phyloP scores from a whole-genome alignment of 192 early-diverging fungal genomes.

The Rhizophagus sp. region DNA sequence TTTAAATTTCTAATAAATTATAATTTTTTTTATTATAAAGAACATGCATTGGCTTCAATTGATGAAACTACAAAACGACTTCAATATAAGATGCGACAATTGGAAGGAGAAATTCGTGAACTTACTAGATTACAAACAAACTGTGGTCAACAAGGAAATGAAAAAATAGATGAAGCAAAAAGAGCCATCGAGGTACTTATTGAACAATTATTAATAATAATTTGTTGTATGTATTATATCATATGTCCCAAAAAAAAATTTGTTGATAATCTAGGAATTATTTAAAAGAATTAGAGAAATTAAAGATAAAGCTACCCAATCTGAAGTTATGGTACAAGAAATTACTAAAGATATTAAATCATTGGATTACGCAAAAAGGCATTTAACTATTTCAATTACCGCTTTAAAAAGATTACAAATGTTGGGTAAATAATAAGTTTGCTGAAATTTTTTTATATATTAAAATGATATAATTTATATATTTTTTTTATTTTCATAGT shows the following conservation, averaged over 20 bases:
- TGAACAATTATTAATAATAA: background rate
- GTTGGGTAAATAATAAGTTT: slow-evolving; percentile 56
- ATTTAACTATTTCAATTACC: slow-evolving; percentile 79
- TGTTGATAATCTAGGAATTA: slow-evolving; percentile 55
- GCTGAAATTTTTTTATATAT: background rate
- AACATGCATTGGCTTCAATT: slow-evolving; percentile 62
- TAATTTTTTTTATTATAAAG: slow-evolving; percentile 39
- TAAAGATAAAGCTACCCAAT: slow-evolving; percentile 78
- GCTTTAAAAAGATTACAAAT: slow-evolving; percentile 86
- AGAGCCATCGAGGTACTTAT: slow-evolving; percentile 69
- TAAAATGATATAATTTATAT: background rate
- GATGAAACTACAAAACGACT: slow-evolving; percentile 69
- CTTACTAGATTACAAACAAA: slow-evolving; percentile 74
- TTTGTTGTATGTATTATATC: background rate
- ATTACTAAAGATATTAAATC: slow-evolving; percentile 96
- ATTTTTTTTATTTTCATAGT: slow-evolving; percentile 35
- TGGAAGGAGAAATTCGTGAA: slow-evolving; percentile 66
- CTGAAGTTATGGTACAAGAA: slow-evolving; percentile 87
- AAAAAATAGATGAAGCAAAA: slow-evolving; percentile 71
- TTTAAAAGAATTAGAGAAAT: slow-evolving; percentile 83
- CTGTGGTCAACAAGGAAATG: slow-evolving; percentile 55
- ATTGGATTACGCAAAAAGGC: slow-evolving; percentile 92
- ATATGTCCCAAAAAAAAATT: no score
- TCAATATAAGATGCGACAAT: slow-evolving; percentile 53
- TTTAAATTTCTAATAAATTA: background rate